These are phyloP conservation scores for Calycina herbarum DNA, from an alignment of 2,329 filamentous ascomycete genomes.

Conservation along the genomic window DNA sequence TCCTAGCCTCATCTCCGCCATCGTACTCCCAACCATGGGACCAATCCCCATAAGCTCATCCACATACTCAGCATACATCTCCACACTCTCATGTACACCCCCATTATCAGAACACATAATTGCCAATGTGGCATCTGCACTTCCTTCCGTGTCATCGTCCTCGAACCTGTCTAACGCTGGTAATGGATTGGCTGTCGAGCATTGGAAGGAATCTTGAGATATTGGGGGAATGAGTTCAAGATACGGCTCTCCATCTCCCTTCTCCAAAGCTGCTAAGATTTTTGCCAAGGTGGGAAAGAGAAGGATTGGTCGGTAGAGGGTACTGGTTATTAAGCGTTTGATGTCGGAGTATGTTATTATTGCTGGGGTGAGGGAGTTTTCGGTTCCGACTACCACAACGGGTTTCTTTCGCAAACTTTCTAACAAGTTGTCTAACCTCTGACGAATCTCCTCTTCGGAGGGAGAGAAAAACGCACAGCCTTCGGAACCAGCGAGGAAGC, in stretches of 20 bases:
- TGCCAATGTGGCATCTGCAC: conserved; percentile 27
- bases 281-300: conserved; percentile 34
- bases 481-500: conserved; percentile 36
- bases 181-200: conserved; percentile 10
- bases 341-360: conserved; percentile 36
- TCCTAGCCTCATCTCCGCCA: conserved; percentile 40
- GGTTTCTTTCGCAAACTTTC: conserved; percentile 40
- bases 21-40: conserved; percentile 45
- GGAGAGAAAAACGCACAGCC: conserved; percentile 28
- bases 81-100: conserved; percentile 25
- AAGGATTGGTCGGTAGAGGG: conserved; percentile 35
- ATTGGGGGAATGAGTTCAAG: conserved; percentile 17
- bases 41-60: conserved; percentile 38
- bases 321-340: conserved; percentile 28
- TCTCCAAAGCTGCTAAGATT: conserved; percentile 32
- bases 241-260: conserved; percentile 47
- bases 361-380: conserved; percentile 20
- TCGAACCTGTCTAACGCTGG: conserved; percentile 6
- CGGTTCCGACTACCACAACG: conserved; percentile 25
- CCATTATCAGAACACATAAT: conserved; percentile 36
- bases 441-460: conserved; percentile 22
- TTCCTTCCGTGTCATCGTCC: conserved; percentile 23
- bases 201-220: conserved; percentile 19
- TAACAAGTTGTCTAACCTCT: conserved; percentile 40
- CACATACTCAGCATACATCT: conserved; percentile 30